Evolutionary conservation across 2,329 filamentous ascomycete genomes (phyloP).

Genomic region (Aspergillus niger): DNA sequence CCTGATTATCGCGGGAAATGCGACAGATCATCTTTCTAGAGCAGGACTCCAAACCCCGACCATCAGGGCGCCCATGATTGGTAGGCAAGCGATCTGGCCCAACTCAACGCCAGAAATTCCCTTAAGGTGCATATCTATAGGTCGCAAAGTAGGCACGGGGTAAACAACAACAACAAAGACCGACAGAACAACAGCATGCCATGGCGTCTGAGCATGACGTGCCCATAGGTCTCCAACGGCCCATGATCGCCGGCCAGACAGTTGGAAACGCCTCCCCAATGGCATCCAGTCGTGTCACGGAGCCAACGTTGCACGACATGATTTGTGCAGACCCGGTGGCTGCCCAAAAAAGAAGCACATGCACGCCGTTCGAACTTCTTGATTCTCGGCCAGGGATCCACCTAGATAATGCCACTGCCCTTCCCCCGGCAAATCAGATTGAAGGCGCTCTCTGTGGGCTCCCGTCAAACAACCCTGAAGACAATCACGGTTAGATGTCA

Average conservation of each 20-base stretch:
- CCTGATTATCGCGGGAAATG: constrained; percentile 7
- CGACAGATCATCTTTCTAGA: constrained; percentile 9
- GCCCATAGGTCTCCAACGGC: constrained; percentile 16
- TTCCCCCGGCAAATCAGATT: constrained; percentile 21
- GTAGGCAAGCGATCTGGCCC: constrained; percentile 11
- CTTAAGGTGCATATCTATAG: neutral
- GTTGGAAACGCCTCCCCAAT: constrained; percentile 16
- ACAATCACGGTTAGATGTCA: constrained; percentile 20
- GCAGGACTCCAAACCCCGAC: neutral
- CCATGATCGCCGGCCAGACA: constrained; percentile 12
- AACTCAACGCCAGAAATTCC: constrained; percentile 10
- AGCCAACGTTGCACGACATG: constrained; percentile 25
- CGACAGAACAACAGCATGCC: constrained; percentile 15
- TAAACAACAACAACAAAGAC: constrained; percentile 9
- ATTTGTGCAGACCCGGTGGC: constrained; percentile 26
- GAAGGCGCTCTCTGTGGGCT: constrained; percentile 15
- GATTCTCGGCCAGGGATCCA: constrained; percentile 23
- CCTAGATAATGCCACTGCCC: constrained; percentile 22
- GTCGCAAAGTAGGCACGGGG: constrained; percentile 5
- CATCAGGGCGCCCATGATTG: constrained; percentile 4
- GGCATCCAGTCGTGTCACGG: constrained; percentile 17
- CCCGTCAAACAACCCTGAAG: constrained; percentile 16
- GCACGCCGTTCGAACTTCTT: constrained; percentile 18
- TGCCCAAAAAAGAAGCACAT: constrained; percentile 27
- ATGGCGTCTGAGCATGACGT: constrained; percentile 24